Evolutionary conservation across 331 rosid species (phyloP).

Genomic region (Rosa hybrid): DNA sequence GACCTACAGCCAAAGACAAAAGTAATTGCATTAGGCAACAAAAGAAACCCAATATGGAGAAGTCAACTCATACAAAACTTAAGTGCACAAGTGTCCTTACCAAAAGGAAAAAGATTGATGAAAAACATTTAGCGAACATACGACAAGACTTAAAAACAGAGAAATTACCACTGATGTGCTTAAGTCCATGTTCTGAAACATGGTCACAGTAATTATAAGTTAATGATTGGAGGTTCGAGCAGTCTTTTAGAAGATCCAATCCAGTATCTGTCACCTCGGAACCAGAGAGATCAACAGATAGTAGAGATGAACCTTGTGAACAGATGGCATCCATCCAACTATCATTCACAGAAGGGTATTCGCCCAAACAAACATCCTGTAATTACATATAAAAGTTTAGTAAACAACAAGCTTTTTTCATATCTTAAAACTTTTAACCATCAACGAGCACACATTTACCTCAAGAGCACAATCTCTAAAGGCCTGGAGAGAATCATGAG

Average conservation of each 20-base stretch:
- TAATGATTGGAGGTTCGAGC: conserved; percentile 56
- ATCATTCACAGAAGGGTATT: conserved; percentile 60
- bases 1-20: conserved; percentile 42
- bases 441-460: conserved; percentile 36
- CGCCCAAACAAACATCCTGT: conserved; percentile 70
- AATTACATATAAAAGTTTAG: conserved; percentile 19
- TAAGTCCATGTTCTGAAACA: conserved; percentile 63
- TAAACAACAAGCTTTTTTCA: conserved; percentile 15
- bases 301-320: conserved; percentile 66
- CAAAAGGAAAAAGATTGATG: conserved; percentile 9
- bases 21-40: conserved; percentile 19
- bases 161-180: conserved; percentile 53
- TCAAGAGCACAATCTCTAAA: conserved; percentile 72
- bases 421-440: conserved; percentile 25
- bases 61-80: background rate
- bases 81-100: background rate
- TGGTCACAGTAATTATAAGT: conserved; percentile 57
- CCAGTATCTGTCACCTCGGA: conserved; percentile 65
- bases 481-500: conserved; percentile 48
- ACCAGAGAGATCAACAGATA: conserved; percentile 62
- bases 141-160: conserved; percentile 6
- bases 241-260: conserved; percentile 48
- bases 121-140: background rate
- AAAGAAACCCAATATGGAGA: background rate
- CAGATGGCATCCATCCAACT: conserved; percentile 69